phyloP scores from a whole-genome alignment of 768 basidiomycete genomes.

The Mycena belliarum region DNA sequence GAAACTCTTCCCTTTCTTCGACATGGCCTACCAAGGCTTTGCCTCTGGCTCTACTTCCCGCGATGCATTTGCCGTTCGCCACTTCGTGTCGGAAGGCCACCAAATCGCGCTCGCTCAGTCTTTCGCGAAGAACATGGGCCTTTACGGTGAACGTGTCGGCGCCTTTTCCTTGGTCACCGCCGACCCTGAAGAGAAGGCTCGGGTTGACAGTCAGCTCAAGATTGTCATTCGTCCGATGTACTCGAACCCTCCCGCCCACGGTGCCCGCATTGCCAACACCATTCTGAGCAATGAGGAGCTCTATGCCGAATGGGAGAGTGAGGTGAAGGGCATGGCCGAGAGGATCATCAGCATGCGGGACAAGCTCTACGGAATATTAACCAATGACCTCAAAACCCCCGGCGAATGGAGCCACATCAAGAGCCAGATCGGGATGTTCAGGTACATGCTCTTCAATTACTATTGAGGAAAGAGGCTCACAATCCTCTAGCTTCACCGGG shows the following conservation, averaged over 20 bases:
- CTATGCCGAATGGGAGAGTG: slow-evolving; percentile 85
- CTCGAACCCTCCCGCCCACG: slow-evolving; percentile 94
- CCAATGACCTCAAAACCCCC: slow-evolving; percentile 81
- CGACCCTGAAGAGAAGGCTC: slow-evolving; percentile 74
- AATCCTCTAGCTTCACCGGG: slow-evolving; percentile 73
- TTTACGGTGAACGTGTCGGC: slow-evolving; percentile 98
- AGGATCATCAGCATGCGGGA: slow-evolving; percentile 94
- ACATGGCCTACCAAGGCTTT: slow-evolving; percentile 99
- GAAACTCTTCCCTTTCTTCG: slow-evolving; percentile 96
- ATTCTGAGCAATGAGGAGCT: slow-evolving; percentile 77
- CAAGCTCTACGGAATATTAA: slow-evolving; percentile 74
- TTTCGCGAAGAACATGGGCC: slow-evolving; percentile 99
- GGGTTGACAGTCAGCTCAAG: slow-evolving; percentile 92
- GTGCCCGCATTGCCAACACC: slow-evolving; percentile 82
- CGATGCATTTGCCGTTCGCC: slow-evolving; percentile 93
- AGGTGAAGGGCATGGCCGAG: slow-evolving; percentile 95
- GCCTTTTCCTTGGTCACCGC: slow-evolving; percentile 83
- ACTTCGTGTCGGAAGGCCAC: slow-evolving; percentile 91
- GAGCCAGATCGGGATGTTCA: slow-evolving; percentile 97
- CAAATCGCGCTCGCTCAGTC: slow-evolving; percentile 90
- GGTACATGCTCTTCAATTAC: slow-evolving; percentile 44
- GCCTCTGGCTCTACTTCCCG: slow-evolving; percentile 89
- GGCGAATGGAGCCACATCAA: slow-evolving; percentile 96
- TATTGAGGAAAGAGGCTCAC: background rate
- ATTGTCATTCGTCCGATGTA: slow-evolving; percentile 96